Evolutionary conservation across 495 filamentous ascomycete genomes (phyloP).

Genomic region (Aspergillus leporis): DNA sequence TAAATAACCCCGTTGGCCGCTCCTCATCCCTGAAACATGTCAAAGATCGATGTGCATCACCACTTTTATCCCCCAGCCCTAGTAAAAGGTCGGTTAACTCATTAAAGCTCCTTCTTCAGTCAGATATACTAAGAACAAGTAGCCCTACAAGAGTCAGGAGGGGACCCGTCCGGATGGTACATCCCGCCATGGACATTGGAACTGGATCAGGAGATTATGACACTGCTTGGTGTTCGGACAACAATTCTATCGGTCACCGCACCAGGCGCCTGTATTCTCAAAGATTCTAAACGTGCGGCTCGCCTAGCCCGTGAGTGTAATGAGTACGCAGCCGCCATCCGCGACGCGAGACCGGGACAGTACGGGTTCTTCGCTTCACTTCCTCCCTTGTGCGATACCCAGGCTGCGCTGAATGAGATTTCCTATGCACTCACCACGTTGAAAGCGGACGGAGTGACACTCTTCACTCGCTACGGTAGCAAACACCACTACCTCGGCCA

Average conservation of each 20-base stretch:
- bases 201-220: neutral
- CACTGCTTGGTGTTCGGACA: neutral
- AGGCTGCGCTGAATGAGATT: conserved; percentile 37
- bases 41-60: conserved; percentile 15
- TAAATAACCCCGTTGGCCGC: too few species aligned
- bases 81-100: neutral
- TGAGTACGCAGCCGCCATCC: conserved; percentile 1
- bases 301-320: conserved; percentile 11
- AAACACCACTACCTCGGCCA: conserved; percentile 46
- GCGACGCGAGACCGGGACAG: neutral
- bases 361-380: conserved; percentile 47
- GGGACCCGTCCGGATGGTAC: conserved; percentile 6
- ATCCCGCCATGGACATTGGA: conserved; percentile 1
- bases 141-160: conserved; percentile 4
- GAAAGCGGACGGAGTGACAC: conserved; percentile 46
- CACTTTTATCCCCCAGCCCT: conserved; percentile 4
- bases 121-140: neutral
- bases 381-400: conserved; percentile 36
- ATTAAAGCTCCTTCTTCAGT: neutral
- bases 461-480: conserved; percentile 49
- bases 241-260: conserved; percentile 8
- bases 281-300: neutral
- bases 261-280: conserved; percentile 1
- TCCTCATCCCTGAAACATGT: too few species aligned
- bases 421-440: conserved; percentile 40